Conservation (phyloP, 345 rosid species). For the Gossypium longicalyx region DNA sequence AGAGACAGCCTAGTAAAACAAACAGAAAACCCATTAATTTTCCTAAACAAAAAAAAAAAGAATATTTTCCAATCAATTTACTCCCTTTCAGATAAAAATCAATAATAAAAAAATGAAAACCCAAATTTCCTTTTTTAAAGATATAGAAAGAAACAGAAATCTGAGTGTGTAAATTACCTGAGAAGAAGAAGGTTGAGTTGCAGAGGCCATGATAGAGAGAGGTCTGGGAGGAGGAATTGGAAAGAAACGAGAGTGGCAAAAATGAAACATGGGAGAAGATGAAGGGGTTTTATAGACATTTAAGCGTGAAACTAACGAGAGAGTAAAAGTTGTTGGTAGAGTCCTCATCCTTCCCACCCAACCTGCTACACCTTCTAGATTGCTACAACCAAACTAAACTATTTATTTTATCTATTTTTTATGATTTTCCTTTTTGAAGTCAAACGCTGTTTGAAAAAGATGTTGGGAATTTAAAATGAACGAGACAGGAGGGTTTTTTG, state of each 20-base stretch:
- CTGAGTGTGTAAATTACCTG: slow-evolving; percentile 34
- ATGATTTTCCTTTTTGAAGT: not conserved
- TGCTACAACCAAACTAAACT: not conserved
- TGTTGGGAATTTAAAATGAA: not conserved
- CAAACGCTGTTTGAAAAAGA: not conserved
- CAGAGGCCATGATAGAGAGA: slow-evolving; percentile 59
- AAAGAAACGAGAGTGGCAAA: slow-evolving; percentile 26
- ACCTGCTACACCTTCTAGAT: not conserved
- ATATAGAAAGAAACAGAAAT: not conserved
- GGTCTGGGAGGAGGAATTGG: slow-evolving; percentile 16
- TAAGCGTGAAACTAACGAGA: slow-evolving; percentile 27
- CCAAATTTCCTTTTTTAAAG: not conserved
- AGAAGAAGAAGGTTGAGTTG: slow-evolving; percentile 52
- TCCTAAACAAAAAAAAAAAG: not conserved
- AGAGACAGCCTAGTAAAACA: slow-evolving; percentile 45
- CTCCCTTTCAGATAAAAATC: not conserved
- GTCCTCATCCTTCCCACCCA: slow-evolving; percentile 27
- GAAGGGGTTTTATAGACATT: slow-evolving; percentile 19
- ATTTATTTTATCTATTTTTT: not conserved
- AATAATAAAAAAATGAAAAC: not conserved
- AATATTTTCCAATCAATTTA: not conserved
- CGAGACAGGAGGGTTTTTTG: not conserved
- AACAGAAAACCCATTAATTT: slow-evolving; percentile 12
- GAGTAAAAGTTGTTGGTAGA: slow-evolving; percentile 17
- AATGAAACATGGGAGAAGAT: slow-evolving; percentile 26